Percentiles rank a stretch among this genome's conserved stretches.
Conservation (phyloP, 2,329 filamentous ascomycete species). For the Intubia oerlemansii region DNA sequence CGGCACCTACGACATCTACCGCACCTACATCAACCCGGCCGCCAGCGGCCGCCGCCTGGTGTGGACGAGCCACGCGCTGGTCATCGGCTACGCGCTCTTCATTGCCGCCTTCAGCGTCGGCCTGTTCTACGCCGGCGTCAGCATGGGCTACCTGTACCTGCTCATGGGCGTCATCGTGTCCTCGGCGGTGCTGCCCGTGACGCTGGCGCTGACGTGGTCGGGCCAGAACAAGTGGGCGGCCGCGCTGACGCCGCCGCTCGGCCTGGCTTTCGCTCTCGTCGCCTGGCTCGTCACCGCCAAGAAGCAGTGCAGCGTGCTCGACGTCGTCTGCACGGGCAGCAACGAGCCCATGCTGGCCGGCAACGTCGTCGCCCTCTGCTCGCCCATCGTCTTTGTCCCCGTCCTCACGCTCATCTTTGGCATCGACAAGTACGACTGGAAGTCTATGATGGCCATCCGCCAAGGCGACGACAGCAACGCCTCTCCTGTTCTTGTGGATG, state of each 20-base stretch:
- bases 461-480: conserved; percentile 61
- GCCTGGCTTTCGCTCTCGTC: conserved; percentile 44
- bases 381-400: conserved; percentile 53
- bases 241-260: conserved; percentile 45
- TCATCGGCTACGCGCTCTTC: conserved; percentile 47
- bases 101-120: conserved; percentile 65
- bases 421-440: conserved; percentile 68
- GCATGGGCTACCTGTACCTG: conserved; percentile 55
- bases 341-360: conserved; percentile 79
- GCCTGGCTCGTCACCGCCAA: conserved; percentile 63
- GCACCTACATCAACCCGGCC: conserved; percentile 62
- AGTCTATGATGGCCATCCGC: conserved; percentile 61
- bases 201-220: conserved; percentile 61
- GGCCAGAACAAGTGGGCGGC: conserved; percentile 61
- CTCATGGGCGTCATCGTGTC: conserved; percentile 88
- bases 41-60: conserved; percentile 61
- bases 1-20: conserved; percentile 74
- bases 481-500: no score
- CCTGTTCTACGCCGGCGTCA: conserved; percentile 51
- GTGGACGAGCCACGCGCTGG: conserved; percentile 55
- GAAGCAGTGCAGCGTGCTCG: conserved; percentile 44
- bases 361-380: conserved; percentile 64
- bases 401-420: conserved; percentile 50
- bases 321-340: conserved; percentile 56
- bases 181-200: conserved; percentile 63